A percentile compares a stretch with the other conserved stretches of the same genome.
Conservation (phyloP, 139 green algal genomes). For the Chlorella ohadii region DNA sequence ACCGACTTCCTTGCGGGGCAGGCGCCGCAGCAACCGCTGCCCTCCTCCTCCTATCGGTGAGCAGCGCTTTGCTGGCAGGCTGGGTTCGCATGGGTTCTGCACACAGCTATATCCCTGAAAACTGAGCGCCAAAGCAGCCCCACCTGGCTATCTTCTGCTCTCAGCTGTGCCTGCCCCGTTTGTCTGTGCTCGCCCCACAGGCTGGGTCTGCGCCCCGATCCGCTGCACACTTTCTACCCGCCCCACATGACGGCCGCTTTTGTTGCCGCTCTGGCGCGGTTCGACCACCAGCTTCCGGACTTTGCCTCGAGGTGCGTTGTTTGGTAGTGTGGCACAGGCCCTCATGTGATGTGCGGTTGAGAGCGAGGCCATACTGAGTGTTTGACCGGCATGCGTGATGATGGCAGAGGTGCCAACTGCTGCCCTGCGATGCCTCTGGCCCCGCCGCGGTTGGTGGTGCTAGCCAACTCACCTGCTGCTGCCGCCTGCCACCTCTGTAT, state of each 20-base stretch:
- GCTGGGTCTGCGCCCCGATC: constrained; percentile 67
- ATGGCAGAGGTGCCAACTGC: too few relatives aligned
- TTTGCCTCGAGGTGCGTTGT: constrained; percentile 45
- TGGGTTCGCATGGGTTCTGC: neutral
- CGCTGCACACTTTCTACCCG: constrained; percentile 79
- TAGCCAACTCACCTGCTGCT: too few relatives aligned
- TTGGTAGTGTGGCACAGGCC: neutral
- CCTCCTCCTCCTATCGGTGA: constrained; percentile 72
- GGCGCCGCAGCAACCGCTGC: constrained; percentile 44
- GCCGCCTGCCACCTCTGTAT: neutral
- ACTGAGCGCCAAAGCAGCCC: too few relatives aligned
- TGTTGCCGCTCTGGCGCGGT: constrained; percentile 59
- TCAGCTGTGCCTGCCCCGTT: too few relatives aligned
- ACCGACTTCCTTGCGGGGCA: constrained; percentile 74
- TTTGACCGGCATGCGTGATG: neutral
- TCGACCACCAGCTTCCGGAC: constrained; percentile 62
- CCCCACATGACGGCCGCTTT: constrained; percentile 63
- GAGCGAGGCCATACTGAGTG: neutral
- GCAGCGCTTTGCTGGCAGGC: neutral
- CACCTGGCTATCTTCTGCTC: too few relatives aligned
- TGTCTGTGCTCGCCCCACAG: too few relatives aligned
- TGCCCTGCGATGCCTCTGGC: too few relatives aligned
- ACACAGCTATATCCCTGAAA: too few relatives aligned
- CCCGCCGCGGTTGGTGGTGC: too few relatives aligned
- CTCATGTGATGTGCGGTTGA: neutral